These are phyloP conservation scores for Rugonectria rugulosa DNA, from an alignment of 2,329 filamentous ascomycete genomes.

Conservation along the genomic window DNA sequence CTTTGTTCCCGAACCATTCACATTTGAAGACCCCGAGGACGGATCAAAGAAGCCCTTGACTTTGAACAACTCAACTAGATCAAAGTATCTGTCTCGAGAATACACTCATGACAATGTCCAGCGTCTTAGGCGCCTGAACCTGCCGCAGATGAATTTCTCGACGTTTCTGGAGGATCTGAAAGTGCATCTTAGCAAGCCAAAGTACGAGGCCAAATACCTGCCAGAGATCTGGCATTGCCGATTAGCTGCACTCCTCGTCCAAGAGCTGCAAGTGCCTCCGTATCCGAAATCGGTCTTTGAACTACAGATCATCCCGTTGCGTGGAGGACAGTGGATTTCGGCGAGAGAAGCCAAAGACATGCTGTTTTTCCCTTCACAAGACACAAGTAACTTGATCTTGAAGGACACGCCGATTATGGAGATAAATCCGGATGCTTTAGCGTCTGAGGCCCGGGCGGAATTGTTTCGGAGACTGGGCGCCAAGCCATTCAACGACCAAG, in stretches of 20 bases:
- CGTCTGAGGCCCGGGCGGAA: too few relatives aligned
- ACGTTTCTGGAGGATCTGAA: not conserved
- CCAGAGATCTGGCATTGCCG: not conserved
- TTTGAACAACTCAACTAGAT: not conserved
- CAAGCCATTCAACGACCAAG: too few relatives aligned
- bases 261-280: not conserved
- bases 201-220: not conserved
- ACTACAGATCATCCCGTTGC: too few relatives aligned
- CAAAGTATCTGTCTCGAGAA: not conserved
- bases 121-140: not conserved
- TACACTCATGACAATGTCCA: not conserved
- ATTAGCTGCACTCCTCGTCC: not conserved
- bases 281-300: not conserved
- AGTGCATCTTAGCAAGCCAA: not conserved
- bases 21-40: not conserved
- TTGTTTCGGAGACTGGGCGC: too few relatives aligned
- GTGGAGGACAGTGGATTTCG: too few relatives aligned
- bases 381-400: too few relatives aligned
- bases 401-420: too few relatives aligned
- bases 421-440: too few relatives aligned
- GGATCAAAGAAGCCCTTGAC: not conserved
- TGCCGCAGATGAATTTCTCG: not conserved
- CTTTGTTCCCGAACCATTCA: not conserved
- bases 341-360: too few relatives aligned
- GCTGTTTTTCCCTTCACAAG: too few relatives aligned